A percentile compares a stretch with the other conserved stretches of the same genome.
Conservation (phyloP, 2,329 filamentous ascomycete species). For the Ophiostoma sp. region DNA sequence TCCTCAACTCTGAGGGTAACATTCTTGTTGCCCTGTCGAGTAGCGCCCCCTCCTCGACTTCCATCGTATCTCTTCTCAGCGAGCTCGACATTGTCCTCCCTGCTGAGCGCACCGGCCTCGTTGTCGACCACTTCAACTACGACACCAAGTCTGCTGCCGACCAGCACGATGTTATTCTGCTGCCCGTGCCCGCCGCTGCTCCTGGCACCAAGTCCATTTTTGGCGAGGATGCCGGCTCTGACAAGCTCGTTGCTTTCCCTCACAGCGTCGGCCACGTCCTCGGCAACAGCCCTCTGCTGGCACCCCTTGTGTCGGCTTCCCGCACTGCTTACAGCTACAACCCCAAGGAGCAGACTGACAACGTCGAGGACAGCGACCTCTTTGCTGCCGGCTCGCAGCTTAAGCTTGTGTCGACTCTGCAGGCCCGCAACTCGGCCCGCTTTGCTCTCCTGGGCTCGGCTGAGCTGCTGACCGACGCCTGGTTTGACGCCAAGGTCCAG, state of each 20-base stretch:
- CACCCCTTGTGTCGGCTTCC: constrained; percentile 76
- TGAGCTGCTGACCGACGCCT: constrained; percentile 81
- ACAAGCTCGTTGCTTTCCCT: constrained; percentile 69
- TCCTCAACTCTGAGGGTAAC: constrained; percentile 86
- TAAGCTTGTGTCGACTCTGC: constrained; percentile 75
- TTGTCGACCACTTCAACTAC: constrained; percentile 96
- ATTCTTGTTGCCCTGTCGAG: constrained; percentile 80
- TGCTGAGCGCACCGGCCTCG: constrained; percentile 72
- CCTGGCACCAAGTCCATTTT: constrained; percentile 74
- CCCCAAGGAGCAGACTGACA: constrained; percentile 72
- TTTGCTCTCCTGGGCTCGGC: constrained; percentile 79
- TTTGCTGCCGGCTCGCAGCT: constrained; percentile 83
- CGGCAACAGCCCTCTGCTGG: constrained; percentile 69
- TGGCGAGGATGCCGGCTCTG: constrained; percentile 36
- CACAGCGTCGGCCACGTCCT: constrained; percentile 74
- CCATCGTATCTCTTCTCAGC: constrained; percentile 71
- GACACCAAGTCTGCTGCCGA: constrained; percentile 71
- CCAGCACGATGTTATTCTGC: constrained; percentile 79
- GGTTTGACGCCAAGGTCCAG: constrained; percentile 78
- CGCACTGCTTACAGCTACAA: constrained; percentile 89
- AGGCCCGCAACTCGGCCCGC: constrained; percentile 89
- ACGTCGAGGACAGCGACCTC: constrained; percentile 60
- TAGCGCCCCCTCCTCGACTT: constrained; percentile 61
- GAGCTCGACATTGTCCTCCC: constrained; percentile 90
- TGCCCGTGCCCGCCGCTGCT: constrained; percentile 63